These are phyloP conservation scores for Globisporangium polare DNA, from an alignment of 352 stramenopile genomes.

Conservation along the genomic window DNA sequence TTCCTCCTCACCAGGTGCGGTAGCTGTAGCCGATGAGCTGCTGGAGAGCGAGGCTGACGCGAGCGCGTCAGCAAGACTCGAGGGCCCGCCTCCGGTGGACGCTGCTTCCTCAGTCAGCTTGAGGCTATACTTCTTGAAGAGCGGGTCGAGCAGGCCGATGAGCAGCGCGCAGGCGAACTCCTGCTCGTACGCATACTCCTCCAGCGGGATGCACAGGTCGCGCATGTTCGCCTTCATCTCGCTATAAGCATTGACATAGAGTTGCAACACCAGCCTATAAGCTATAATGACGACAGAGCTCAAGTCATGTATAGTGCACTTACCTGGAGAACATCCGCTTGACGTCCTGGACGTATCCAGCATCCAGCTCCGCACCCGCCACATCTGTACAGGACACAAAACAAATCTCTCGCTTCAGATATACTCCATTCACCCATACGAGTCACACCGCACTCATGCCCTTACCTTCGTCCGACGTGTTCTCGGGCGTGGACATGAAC, in stretches of 20 bases:
- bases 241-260: slow-evolving; percentile 20
- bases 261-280: not conserved
- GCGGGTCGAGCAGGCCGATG: slow-evolving; percentile 67
- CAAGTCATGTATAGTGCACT: not conserved
- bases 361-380: slow-evolving; percentile 56
- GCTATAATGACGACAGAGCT: not conserved
- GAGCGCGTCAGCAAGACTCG: slow-evolving; percentile 8
- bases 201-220: slow-evolving; percentile 75
- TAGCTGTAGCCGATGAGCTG: not conserved
- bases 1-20: not conserved
- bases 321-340: slow-evolving; percentile 50
- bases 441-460: not conserved
- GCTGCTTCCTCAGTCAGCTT: slow-evolving; percentile 24
- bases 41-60: not conserved
- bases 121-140: slow-evolving; percentile 63
- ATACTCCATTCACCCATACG: not conserved
- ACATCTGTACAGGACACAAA: slow-evolving; percentile 12
- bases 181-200: slow-evolving; percentile 81
- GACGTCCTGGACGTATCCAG: slow-evolving; percentile 67
- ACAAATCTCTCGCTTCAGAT: not conserved
- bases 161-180: slow-evolving; percentile 70
- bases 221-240: slow-evolving; percentile 87
- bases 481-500: slow-evolving; percentile 76
- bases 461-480: slow-evolving; percentile 54
- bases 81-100: not conserved